Evolutionary conservation across 108 stramenopile species (phyloP), one percentile per base, ranked within the genome.

Genomic region (Stephanodiscus triporus): DNA sequence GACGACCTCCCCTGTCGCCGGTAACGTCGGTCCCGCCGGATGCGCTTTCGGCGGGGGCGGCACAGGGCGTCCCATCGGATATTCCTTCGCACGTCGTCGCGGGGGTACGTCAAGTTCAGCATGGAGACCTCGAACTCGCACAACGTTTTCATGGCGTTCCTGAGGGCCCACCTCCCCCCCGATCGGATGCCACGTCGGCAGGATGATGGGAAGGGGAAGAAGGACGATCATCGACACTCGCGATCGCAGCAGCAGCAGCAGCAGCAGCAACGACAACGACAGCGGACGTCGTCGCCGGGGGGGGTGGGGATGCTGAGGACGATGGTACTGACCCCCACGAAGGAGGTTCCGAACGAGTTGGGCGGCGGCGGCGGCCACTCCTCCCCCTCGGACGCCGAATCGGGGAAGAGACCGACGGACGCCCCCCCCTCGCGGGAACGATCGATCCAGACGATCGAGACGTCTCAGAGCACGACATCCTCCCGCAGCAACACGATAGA

Each of bases 91-190:
- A 61, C 60, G 36, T 37, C 37, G 16, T 50, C 45, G 6, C 26
- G n/a, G 17, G 61, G 49, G 0, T 63, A 63, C 40, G 38, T 72
- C 47, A 61, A 72, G 45, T 72, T 72, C 22, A 72, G 60, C 24
- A 36, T 53, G 26, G 71, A 72, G 38, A 63, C 63, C 53, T 27
- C 71, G 61, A 72, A 72, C 32, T 72, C 71, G 32, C 60, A 72
- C 45, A 61, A 72, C 23, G 34, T 62, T 6, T 20, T 72, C 47
- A 48, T 72, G 71, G 61, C 71, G 10, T 72, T 50, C 40, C 47
- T 72, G 11, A 63, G n/a, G 60, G 58, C 47, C 14, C 60, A 72
- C 50, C 51, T 72, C 49, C 42, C 24, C 47, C 9, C 58, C 17
- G 71, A 61, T 43, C 60, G 60, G 22, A 61, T 61, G 22, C 60